Evolutionary conservation across 139 green algal genomes (phyloP).

Genomic region (Edaphochlamys debaryana): DNA sequence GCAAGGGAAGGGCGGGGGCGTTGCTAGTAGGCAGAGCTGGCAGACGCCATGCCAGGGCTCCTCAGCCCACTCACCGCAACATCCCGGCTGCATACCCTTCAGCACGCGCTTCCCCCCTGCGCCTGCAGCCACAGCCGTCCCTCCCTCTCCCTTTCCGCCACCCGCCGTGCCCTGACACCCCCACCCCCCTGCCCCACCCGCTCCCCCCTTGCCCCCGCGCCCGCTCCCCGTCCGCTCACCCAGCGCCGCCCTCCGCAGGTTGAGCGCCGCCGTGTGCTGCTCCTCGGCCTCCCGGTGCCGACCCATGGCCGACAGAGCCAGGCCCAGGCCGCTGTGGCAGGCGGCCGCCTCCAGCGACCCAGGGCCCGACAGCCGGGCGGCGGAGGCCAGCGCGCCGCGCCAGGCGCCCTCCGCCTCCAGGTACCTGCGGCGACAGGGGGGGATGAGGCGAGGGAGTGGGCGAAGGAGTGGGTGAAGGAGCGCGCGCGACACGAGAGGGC

Average conservation of each 20-base stretch:
- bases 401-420: constrained; percentile 29
- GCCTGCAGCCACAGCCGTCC: too few relatives aligned
- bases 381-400: not conserved
- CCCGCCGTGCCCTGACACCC: too few relatives aligned
- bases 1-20: too few relatives aligned
- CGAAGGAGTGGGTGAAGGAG: too few relatives aligned
- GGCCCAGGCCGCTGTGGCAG: constrained; percentile 35
- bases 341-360: constrained; percentile 35
- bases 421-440: constrained; percentile 12
- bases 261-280: constrained; percentile 2
- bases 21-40: too few relatives aligned
- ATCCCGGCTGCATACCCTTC: too few relatives aligned
- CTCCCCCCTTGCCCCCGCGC: not conserved
- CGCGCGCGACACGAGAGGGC: too few relatives aligned
- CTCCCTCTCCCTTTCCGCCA: too few relatives aligned
- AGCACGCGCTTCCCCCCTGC: too few relatives aligned
- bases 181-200: too few relatives aligned
- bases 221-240: constrained; percentile 9
- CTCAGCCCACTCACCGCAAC: too few relatives aligned
- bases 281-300: constrained; percentile 14
- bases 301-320: constrained; percentile 4
- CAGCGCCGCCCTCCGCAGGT: constrained; percentile 27
- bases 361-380: not conserved
- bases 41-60: too few relatives aligned
- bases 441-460: not conserved